Evolutionary conservation across 768 basidiomycete genomes (phyloP).

Genomic region (Mrakia gelida): DNA sequence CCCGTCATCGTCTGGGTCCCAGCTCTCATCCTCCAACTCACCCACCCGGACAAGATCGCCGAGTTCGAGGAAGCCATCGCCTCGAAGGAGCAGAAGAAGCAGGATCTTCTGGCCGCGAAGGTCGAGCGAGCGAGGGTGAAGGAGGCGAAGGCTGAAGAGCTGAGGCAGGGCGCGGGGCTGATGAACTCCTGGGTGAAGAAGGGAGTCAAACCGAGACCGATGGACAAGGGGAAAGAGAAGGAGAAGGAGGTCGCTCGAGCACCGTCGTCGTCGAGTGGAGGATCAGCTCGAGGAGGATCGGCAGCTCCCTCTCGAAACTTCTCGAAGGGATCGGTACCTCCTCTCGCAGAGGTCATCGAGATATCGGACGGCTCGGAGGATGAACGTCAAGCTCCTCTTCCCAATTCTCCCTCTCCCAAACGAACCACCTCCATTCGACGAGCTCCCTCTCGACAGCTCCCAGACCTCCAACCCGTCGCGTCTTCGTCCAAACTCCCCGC

Average conservation of each 20-base stretch:
- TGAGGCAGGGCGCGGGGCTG: background rate
- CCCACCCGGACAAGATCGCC: conserved; percentile 5
- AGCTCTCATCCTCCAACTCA: background rate
- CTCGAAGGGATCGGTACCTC: background rate
- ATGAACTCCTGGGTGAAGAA: background rate
- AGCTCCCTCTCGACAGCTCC: background rate
- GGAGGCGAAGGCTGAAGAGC: background rate
- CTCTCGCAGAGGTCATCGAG: background rate
- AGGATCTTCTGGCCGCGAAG: background rate
- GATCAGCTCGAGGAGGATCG: background rate
- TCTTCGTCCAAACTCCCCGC: background rate
- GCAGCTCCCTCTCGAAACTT: background rate
- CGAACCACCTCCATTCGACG: background rate
- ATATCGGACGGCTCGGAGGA: conserved; percentile 9
- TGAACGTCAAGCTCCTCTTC: background rate
- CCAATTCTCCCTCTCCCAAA: background rate
- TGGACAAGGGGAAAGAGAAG: conserved; percentile 15
- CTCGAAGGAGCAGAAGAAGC: background rate
- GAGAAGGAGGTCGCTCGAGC: conserved; percentile 7
- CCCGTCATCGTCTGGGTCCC: conserved; percentile 18
- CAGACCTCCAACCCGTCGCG: background rate
- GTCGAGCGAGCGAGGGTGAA: conserved; percentile 9
- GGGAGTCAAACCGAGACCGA: background rate
- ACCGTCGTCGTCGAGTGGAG: background rate
- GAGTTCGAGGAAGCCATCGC: background rate